A percentile compares a stretch with the other conserved stretches of the same genome.
Evolutionary conservation across 768 basidiomycete species (phyloP).

Genomic region (Ramaria sp.): DNA sequence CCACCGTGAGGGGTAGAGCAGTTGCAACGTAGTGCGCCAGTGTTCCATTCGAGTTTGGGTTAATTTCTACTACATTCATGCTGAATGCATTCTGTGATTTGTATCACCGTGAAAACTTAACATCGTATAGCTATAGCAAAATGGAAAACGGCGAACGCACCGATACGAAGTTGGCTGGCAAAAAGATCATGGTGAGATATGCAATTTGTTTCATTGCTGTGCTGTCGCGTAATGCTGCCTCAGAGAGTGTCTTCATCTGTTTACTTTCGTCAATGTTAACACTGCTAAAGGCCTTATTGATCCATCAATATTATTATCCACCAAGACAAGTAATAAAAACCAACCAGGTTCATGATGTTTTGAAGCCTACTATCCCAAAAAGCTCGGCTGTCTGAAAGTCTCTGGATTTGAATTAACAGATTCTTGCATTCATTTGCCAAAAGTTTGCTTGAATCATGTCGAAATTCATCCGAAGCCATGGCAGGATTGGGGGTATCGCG

Average conservation of each 20-base stretch:
- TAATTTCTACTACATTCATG: conserved; percentile 9
- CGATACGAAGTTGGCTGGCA: conserved; percentile 33
- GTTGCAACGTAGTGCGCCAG: conserved; percentile 6
- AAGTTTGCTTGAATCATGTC: conserved; percentile 20
- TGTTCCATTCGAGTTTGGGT: neutral
- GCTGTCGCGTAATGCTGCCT: conserved; percentile 32
- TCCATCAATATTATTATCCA: neutral
- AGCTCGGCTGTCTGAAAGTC: conserved; percentile 3
- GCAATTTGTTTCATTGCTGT: conserved; percentile 30
- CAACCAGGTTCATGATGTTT: conserved; percentile 11
- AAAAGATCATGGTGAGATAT: conserved; percentile 51
- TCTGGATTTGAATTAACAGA: conserved; percentile 20
- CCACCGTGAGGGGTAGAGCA: conserved; percentile 4
- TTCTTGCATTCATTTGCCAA: conserved; percentile 38
- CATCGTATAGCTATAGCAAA: neutral
- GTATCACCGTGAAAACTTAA: conserved; percentile 23
- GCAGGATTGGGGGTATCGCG: conserved; percentile 37
- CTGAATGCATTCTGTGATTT: conserved; percentile 7
- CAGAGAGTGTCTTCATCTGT: conserved; percentile 40
- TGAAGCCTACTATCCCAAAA: conserved; percentile 9
- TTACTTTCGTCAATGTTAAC: conserved; percentile 48
- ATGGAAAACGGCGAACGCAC: conserved; percentile 25
- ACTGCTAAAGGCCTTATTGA: conserved; percentile 41
- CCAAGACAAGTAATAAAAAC: neutral
- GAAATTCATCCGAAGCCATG: conserved; percentile 18